Evolutionary conservation across 2,329 filamentous ascomycete genomes (phyloP), one percentile per base, ranked within the genome.

Genomic region (Byssoonygena ceratinophila): DNA sequence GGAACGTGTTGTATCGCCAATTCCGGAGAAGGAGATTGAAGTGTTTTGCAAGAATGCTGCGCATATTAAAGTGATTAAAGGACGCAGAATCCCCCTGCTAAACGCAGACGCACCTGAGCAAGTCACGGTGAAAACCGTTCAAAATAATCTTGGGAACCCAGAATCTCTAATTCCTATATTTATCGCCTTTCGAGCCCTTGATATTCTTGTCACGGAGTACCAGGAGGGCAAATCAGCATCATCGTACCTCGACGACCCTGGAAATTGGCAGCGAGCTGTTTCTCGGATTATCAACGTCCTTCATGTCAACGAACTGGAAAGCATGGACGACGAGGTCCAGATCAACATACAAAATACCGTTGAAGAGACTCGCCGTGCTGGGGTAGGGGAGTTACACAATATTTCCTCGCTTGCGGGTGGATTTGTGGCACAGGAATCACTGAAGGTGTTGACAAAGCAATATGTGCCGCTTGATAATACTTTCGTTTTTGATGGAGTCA

Each of bases 41-140:
- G 75, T 85, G 32, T 97, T 96, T 68, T 97, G 91, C 78, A 96
- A 94, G 71, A 94, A 94, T 60, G 91, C 90, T 46, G 85, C 86
- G 44, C 92, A 94, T 65, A 85, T 95, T 65, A 94, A 92, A 69
- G 79, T 97, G 45, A 83, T 97, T 53, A 85, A 84, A 25, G 80
- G 81, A 16, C 70, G 75, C 25, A 71, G 73, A 2, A 74, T 82
- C 45, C 75, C 76, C 32, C 60, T 75, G n/a, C 67, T 70, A 1
- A 65, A 67, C 14, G 59, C 68, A 59, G 72, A 74, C 43, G 64
- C 68, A 46, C 25, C 34, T 20, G 40, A 57, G 31, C 61, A 67
- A 60, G 69, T 61, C 55, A 73, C 52, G 64, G 70, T 64, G 61
- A 74, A 57, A 68, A 72, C 59, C 66, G 70, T 60, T 59, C 76